phyloP scores from a whole-genome alignment of 2,329 filamentous ascomycete genomes.

The Hypoxylon sp. region DNA sequence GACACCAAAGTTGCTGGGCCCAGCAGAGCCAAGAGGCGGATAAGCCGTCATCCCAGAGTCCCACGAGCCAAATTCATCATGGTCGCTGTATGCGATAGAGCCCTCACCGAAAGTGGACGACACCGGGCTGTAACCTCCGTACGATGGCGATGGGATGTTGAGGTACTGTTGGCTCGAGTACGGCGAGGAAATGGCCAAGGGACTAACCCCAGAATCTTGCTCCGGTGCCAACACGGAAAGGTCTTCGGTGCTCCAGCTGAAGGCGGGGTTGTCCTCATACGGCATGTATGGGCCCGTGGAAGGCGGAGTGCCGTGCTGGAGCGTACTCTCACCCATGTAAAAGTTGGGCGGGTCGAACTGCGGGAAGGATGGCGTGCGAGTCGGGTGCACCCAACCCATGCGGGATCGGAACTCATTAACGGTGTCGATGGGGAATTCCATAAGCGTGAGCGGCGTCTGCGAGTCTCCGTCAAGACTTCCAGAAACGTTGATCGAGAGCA shows the following conservation, averaged over 20 bases:
- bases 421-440: slow-evolving; percentile 79
- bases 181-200: slow-evolving; percentile 68
- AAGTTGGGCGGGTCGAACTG: slow-evolving; percentile 70
- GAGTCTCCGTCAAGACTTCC: slow-evolving; percentile 68
- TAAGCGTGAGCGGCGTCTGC: slow-evolving; percentile 73
- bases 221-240: slow-evolving; percentile 67
- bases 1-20: slow-evolving; percentile 61
- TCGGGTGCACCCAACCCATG: slow-evolving; percentile 75
- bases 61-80: slow-evolving; percentile 67
- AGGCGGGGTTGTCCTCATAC: slow-evolving; percentile 67
- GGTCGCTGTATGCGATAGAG: slow-evolving; percentile 73
- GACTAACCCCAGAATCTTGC: slow-evolving; percentile 63
- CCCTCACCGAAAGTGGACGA: slow-evolving; percentile 72
- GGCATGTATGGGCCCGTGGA: slow-evolving; percentile 61
- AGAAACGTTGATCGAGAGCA: slow-evolving; percentile 75
- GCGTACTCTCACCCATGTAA: slow-evolving; percentile 57
- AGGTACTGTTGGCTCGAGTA: slow-evolving; percentile 69
- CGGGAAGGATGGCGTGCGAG: slow-evolving; percentile 70
- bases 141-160: slow-evolving; percentile 72
- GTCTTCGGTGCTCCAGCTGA: slow-evolving; percentile 74
- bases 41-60: slow-evolving; percentile 61
- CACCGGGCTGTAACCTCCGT: slow-evolving; percentile 71
- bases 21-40: slow-evolving; percentile 59
- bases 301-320: slow-evolving; percentile 58
- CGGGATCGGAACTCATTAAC: slow-evolving; percentile 76